These are phyloP conservation scores for Gossypium gossypioides DNA, from an alignment of 441 rosid species.

Conservation along the genomic window DNA sequence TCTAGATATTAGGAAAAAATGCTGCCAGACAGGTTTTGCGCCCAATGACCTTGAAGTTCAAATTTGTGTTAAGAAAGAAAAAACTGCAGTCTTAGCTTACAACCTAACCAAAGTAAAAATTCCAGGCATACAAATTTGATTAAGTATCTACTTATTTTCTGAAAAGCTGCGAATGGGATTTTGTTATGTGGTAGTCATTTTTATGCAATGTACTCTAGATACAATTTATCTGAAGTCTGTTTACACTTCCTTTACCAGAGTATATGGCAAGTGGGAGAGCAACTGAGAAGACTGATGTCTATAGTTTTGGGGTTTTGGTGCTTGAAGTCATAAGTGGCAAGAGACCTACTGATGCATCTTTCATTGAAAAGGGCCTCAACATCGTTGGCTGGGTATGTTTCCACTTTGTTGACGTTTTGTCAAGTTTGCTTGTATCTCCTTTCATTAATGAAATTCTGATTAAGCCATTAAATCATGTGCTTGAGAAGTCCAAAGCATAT, in stretches of 20 bases:
- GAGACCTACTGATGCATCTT: constrained; percentile 91
- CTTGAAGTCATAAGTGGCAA: constrained; percentile 94
- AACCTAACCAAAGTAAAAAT: neutral
- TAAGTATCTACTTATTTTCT: neutral
- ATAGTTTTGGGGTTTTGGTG: constrained; percentile 89
- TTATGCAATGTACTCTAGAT: neutral
- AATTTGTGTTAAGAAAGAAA: neutral
- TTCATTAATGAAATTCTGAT: neutral
- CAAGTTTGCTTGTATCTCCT: neutral
- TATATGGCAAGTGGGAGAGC: constrained; percentile 99
- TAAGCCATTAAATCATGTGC: neutral
- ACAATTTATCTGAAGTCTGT: constrained; percentile 8
- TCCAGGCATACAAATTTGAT: neutral
- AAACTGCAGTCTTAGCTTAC: neutral
- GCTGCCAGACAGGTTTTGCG: neutral
- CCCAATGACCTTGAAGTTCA: neutral
- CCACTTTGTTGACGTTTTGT: neutral
- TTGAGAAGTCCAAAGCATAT: neutral
- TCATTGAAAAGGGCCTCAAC: constrained; percentile 91
- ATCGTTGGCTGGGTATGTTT: constrained; percentile 89
- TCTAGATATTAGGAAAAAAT: neutral
- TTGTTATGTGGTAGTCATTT: constrained; percentile 1
- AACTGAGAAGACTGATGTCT: constrained; percentile 94
- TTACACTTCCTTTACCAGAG: constrained; percentile 35
- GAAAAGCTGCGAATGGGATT: neutral